Percentiles rank a stretch among this genome's conserved stretches.
Conservation (phyloP, 352 stramenopile species). For the Globisporangium emineosum region DNA sequence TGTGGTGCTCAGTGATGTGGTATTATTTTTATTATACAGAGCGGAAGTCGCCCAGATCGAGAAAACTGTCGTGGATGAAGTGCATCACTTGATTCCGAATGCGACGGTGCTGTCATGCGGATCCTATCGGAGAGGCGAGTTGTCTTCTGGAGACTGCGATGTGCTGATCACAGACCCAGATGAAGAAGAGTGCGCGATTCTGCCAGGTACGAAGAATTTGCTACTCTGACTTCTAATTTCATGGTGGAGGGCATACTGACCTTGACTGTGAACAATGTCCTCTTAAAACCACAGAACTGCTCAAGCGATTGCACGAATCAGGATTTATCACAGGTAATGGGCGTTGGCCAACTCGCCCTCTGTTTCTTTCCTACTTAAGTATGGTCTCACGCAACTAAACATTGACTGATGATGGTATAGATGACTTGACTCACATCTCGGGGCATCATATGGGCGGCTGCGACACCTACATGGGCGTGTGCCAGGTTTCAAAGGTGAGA, state of each 20-base stretch:
- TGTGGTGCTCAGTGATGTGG: neutral
- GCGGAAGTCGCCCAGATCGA: conserved; percentile 74
- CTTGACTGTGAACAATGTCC: neutral
- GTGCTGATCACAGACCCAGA: conserved; percentile 77
- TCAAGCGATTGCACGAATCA: conserved; percentile 51
- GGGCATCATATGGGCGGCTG: conserved; percentile 50
- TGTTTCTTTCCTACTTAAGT: too few relatives aligned
- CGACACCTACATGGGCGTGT: conserved; percentile 89
- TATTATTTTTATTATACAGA: conserved; percentile 23
- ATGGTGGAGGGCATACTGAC: neutral
- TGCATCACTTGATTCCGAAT: conserved; percentile 60
- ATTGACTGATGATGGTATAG: conserved; percentile 19
- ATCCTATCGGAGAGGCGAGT: conserved; percentile 76
- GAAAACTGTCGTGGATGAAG: conserved; percentile 63
- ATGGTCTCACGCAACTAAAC: neutral
- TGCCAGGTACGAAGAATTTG: conserved; percentile 31
- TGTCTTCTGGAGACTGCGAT: conserved; percentile 71
- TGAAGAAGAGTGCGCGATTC: conserved; percentile 57
- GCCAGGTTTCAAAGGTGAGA: conserved; percentile 50
- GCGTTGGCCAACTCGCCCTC: neutral
- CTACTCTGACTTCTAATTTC: too few relatives aligned
- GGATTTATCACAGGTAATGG: conserved; percentile 62
- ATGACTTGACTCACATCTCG: conserved; percentile 65
- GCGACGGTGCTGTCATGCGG: conserved; percentile 65
- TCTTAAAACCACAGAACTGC: conserved; percentile 28